phyloP scores from a whole-genome alignment of 306 rosid genomes.

The Neltuma alba region DNA sequence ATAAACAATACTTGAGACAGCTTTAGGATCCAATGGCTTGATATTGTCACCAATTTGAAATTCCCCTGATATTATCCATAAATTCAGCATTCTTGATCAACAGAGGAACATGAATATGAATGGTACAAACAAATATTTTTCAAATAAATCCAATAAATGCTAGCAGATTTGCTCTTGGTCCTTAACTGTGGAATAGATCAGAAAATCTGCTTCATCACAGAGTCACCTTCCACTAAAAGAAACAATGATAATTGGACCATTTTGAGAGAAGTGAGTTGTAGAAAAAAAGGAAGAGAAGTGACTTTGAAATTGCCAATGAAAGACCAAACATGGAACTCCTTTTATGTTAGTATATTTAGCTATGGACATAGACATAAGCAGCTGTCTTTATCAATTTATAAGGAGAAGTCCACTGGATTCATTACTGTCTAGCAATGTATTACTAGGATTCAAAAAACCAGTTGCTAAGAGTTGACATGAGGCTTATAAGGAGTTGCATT shows the following conservation, averaged over 20 bases:
- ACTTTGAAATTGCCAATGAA: not conserved
- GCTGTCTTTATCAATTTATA: not conserved
- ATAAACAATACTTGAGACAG: conserved; percentile 62
- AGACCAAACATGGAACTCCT: not conserved
- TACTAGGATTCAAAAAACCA: not conserved
- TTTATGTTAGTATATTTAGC: not conserved
- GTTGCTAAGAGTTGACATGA: not conserved
- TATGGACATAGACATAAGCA: not conserved
- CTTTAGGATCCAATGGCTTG: conserved; percentile 67
- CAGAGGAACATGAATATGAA: conserved; percentile 12
- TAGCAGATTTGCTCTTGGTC: not conserved
- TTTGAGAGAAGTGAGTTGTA: not conserved
- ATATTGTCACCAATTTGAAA: conserved; percentile 73
- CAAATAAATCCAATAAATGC: not conserved
- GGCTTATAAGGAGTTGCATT: not conserved
- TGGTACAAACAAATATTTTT: not conserved
- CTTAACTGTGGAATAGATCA: not conserved
- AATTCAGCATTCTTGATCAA: not conserved
- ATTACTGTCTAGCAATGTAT: not conserved
- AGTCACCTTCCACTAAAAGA: not conserved
- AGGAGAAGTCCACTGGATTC: not conserved
- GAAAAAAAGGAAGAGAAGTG: not conserved
- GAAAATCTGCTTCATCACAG: not conserved
- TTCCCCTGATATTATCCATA: conserved; percentile 55
- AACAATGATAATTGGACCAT: not conserved